phyloP scores from a whole-genome alignment of 805 yeast genomes.

The Grigorovia humatica region DNA sequence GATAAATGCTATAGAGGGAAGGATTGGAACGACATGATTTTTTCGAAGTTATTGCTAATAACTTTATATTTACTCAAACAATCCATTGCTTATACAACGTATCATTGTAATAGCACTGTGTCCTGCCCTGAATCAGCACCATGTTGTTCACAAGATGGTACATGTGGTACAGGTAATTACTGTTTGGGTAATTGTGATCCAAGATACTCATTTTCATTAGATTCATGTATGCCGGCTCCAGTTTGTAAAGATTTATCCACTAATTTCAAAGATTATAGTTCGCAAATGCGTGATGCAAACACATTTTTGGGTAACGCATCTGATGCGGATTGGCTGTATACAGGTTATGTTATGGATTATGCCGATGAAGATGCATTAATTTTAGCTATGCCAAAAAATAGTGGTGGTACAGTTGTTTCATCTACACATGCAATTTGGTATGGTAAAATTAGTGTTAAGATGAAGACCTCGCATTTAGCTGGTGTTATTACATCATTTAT shows the following conservation, averaged over 20 bases:
- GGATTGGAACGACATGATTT: background rate
- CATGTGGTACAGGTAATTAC: constrained; percentile 60
- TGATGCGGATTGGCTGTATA: constrained; percentile 56
- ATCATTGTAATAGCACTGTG: constrained; percentile 42
- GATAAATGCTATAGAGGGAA: background rate
- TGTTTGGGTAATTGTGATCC: constrained; percentile 90
- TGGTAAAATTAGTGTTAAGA: constrained; percentile 60
- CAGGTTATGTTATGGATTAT: constrained; percentile 45
- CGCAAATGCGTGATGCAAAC: constrained; percentile 27
- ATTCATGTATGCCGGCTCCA: constrained; percentile 83
- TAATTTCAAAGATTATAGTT: constrained; percentile 30
- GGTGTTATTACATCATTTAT: constrained; percentile 85
- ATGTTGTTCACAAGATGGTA: constrained; percentile 76
- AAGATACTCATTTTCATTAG: constrained; percentile 43
- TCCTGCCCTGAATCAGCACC: constrained; percentile 73
- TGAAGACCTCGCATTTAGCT: constrained; percentile 61
- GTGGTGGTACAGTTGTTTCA: constrained; percentile 71
- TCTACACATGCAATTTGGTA: constrained; percentile 79
- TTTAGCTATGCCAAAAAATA: constrained; percentile 67
- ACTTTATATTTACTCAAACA: background rate
- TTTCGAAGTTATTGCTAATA: background rate
- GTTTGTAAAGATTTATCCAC: constrained; percentile 45
- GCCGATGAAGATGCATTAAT: constrained; percentile 43
- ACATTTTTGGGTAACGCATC: constrained; percentile 62
- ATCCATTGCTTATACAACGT: background rate